Base-by-base conservation (phyloP, 805 yeast genomes). In the Yarrowia sp. region DNA sequence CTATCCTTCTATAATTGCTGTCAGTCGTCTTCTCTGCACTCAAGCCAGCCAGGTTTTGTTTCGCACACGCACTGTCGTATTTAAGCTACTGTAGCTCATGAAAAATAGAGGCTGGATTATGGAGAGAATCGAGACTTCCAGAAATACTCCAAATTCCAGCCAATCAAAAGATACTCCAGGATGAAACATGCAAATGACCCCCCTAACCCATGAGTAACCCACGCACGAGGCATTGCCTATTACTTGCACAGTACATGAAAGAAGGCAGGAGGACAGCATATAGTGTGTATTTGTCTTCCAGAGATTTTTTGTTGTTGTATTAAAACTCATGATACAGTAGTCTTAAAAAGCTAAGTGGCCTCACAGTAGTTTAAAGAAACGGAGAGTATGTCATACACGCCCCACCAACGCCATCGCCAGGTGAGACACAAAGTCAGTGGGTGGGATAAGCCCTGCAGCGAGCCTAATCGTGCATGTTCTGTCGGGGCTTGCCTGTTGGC, bases 391-490 rank as follows among this genome's bases (percentile, higher is more conserved):
- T n/a, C n/a, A 33, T 33, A 33, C 16, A 33, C 11, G 14, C 5
- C 19, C 10, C n/a, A 7, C 8, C 40, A 4, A 12, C 40, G 21
- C 46, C 46, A 22, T 41, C 28, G 46, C 46, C 12, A 24, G 8
- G 30, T 48, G 54, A 48, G 38, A 48, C 54, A 48, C 17, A 26
- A 19, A 19, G 21, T 48, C 38, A 16, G 26, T 48, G 54, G 54
- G 36, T 17, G n/a, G 22, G 28, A 46, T 30, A 16, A 16, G 56
- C 58, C 58, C 58, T 51, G 58, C 58, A 51, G 58, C 58, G 58
- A 51, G 58, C 58, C 58, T 51, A 51, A 51, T 51, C 58, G 58
- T 51, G 58, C 58, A 35, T 51, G 21, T 21, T 22, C n/a, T 2
- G 38, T 8, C 8, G 3, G 26, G n/a, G 16, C n/a, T 16, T 21